phyloP scores from a whole-genome alignment of 2,329 filamentous ascomycete genomes.

The Fusarium equiseti region DNA sequence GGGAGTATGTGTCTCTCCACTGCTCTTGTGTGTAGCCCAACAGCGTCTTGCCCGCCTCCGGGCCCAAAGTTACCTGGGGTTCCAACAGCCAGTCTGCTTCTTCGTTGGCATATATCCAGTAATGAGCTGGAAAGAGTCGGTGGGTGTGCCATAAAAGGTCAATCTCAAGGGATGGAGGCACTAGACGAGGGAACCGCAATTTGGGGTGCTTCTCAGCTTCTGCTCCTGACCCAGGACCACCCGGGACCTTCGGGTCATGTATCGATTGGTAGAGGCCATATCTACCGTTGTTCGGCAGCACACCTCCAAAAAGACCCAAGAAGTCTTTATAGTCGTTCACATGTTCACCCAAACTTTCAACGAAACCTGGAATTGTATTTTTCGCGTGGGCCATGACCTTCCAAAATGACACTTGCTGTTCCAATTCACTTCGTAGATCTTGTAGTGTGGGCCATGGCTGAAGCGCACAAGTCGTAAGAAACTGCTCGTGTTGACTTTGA shows the following conservation, averaged over 20 bases:
- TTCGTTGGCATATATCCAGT: conserved; percentile 3
- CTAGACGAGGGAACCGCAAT: fast-evolving
- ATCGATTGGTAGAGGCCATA: not conserved
- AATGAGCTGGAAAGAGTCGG: not conserved
- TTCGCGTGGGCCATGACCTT: not conserved
- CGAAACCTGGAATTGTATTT: fast-evolving
- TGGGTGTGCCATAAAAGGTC: conserved; percentile 15
- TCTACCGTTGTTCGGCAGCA: not conserved
- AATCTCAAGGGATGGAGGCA: not conserved
- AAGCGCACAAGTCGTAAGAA: not conserved
- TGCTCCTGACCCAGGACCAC: fast-evolving
- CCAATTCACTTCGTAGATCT: not conserved
- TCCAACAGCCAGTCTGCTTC: conserved; percentile 6
- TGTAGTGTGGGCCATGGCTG: conserved; percentile 4
- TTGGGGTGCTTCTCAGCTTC: too few relatives aligned
- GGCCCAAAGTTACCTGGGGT: not conserved
- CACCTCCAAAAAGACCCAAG: not conserved
- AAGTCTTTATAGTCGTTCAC: not conserved
- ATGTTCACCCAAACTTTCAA: fast-evolving
- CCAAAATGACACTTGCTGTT: conserved; percentile 6
- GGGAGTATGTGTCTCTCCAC: not conserved
- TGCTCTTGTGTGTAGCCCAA: not conserved
- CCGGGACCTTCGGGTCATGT: not conserved
- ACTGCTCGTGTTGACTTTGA: conserved; percentile 3
- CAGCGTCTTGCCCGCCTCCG: fast-evolving